Percentiles rank a stretch among this genome's conserved stretches.
These are phyloP conservation scores for Yamadazyma trypodendri DNA, from an alignment of 1,139 yeast genomes.

Conservation along the genomic window DNA sequence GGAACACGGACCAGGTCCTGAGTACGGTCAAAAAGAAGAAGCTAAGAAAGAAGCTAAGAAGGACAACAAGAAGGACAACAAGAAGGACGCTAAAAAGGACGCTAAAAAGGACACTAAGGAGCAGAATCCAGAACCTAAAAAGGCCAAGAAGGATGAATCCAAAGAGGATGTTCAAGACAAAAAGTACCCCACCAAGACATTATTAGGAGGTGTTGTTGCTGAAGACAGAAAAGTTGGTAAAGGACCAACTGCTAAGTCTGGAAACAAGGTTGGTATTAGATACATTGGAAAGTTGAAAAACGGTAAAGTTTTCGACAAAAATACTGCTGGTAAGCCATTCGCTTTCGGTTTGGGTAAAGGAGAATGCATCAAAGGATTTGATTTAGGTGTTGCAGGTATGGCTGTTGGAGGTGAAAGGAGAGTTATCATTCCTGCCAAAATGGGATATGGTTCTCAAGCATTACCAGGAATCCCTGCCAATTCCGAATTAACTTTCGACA, in stretches of 20 bases:
- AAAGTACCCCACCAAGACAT: constrained; percentile 66
- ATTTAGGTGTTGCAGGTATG: constrained; percentile 98
- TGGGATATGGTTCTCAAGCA: constrained; percentile 93
- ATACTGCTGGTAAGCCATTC: constrained; percentile 96
- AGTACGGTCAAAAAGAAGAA: constrained; percentile 19
- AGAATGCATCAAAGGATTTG: constrained; percentile 98
- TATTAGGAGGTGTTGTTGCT: constrained; percentile 88
- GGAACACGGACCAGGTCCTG: constrained; percentile 86
- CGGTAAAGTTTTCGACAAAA: constrained; percentile 95
- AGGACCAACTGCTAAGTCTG: constrained; percentile 85
- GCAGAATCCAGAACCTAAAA: constrained; percentile 34
- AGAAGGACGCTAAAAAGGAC: constrained; percentile 23
- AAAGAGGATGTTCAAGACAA: constrained; percentile 26
- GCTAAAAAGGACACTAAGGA: constrained; percentile 21
- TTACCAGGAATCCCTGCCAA: constrained; percentile 97
- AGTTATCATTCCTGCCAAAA: constrained; percentile 90
- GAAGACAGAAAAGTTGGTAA: constrained; percentile 91
- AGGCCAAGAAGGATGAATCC: constrained; percentile 25
- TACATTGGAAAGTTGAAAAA: constrained; percentile 96
- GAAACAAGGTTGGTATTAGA: constrained; percentile 92
- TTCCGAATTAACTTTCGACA: constrained; percentile 94
- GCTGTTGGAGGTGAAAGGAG: constrained; percentile 99
- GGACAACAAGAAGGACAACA: constrained; percentile 18
- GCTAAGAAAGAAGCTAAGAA: constrained; percentile 29
- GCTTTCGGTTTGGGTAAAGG: constrained; percentile 90